These are phyloP conservation scores for Xylogone sp. DNA, from an alignment of 2,329 filamentous ascomycete species.

Conservation along the genomic window DNA sequence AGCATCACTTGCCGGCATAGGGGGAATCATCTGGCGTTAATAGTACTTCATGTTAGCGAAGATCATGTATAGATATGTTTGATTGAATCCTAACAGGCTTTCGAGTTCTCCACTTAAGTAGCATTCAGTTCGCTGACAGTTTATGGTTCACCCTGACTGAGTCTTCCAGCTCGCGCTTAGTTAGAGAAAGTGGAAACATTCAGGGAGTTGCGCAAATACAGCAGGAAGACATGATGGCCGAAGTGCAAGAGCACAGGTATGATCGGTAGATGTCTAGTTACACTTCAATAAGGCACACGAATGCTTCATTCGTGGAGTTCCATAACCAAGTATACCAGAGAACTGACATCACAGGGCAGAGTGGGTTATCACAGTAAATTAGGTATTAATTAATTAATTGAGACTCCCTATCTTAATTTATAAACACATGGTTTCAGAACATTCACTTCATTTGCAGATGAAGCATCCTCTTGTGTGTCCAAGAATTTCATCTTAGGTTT, in stretches of 20 bases:
- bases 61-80: not conserved
- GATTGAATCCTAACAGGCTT: not conserved
- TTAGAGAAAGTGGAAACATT: too few species aligned
- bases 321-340: too few species aligned
- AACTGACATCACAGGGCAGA: too few species aligned
- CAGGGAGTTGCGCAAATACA: too few species aligned
- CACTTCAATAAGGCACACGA: too few species aligned
- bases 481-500: constrained; percentile 76
- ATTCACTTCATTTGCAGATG: constrained; percentile 58
- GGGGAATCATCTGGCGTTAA: not conserved
- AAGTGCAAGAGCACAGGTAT: too few species aligned
- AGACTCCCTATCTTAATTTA: constrained; percentile 61
- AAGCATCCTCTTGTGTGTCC: constrained; percentile 59
- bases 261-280: too few species aligned
- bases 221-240: too few species aligned
- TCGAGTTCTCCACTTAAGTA: not conserved
- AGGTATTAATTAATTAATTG: not conserved
- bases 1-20: not conserved
- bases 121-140: not conserved
- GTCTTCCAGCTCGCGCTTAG: too few species aligned
- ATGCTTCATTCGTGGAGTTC: too few species aligned
- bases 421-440: constrained; percentile 94
- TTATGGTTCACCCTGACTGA: too few species aligned
- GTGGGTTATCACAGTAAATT: too few species aligned
- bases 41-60: not conserved